phyloP scores from a whole-genome alignment of 305 asterid species.

The Solanum chacoense region DNA sequence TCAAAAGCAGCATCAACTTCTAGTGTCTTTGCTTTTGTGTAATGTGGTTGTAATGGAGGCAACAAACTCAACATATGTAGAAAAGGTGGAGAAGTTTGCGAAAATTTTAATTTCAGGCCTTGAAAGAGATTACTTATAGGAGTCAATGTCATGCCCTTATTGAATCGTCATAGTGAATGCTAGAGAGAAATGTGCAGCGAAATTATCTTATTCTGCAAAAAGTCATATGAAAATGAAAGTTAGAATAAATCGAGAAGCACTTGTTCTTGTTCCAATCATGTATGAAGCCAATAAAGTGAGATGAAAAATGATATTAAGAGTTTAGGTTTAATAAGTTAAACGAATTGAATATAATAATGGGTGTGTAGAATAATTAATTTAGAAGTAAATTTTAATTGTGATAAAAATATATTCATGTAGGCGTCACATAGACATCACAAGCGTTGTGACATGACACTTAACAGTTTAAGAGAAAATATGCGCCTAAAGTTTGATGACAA shows the following conservation, averaged over 20 bases:
- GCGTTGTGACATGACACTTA: background rate
- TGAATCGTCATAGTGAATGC: background rate
- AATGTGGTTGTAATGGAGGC: constrained; percentile 95
- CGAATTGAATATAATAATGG: background rate
- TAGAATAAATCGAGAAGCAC: background rate
- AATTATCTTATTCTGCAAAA: too few relatives aligned
- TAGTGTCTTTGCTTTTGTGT: constrained; percentile 77
- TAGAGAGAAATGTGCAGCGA: background rate
- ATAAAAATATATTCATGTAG: background rate
- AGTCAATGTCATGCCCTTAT: background rate
- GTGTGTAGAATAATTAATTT: background rate
- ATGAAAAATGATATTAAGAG: background rate
- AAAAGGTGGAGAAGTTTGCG: background rate
- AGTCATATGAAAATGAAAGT: background rate
- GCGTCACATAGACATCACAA: background rate
- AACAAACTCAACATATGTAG: background rate
- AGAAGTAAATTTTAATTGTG: background rate
- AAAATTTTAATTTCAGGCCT: background rate
- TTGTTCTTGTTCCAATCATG: background rate
- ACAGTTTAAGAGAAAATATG: background rate
- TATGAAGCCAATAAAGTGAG: background rate
- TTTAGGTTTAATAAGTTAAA: too few relatives aligned
- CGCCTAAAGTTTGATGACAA: background rate
- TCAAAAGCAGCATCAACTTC: constrained; percentile 93
- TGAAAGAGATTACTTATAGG: background rate